Conservation (phyloP, 2,329 filamentous ascomycete species). For the Fusarium burgessii region DNA sequence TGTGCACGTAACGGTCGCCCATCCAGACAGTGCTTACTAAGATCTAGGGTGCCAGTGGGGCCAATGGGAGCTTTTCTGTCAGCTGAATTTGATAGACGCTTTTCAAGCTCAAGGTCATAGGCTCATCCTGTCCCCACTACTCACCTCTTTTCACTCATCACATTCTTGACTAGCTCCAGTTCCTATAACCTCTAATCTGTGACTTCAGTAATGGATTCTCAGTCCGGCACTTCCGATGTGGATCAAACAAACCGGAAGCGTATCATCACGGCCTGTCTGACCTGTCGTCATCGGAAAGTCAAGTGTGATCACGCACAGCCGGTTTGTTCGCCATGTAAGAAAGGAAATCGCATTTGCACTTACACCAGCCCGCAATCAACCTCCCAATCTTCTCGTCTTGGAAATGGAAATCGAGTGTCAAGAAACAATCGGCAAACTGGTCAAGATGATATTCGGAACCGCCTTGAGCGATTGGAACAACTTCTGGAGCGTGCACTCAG, state of each 20-base stretch:
- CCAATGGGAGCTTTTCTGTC: neutral
- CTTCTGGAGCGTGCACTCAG: neutral
- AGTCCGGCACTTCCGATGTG: neutral
- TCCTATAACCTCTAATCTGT: too few species aligned
- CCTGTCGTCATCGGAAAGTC: neutral
- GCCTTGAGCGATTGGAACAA: neutral
- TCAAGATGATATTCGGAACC: neutral
- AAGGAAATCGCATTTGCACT: conserved; percentile 1
- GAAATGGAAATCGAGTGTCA: neutral
- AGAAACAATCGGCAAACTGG: neutral
- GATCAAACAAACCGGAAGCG: neutral
- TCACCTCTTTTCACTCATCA: neutral
- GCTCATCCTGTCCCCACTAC: neutral
- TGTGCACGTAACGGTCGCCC: too few species aligned
- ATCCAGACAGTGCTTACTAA: too few species aligned
- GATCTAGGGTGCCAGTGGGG: neutral
- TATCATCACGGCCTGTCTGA: neutral
- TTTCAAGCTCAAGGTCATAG: neutral
- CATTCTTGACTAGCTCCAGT: neutral
- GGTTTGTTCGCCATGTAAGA: conserved; percentile 4
- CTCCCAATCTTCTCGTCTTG: neutral
- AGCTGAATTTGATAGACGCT: neutral
- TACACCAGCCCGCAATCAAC: neutral
- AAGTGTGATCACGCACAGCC: conserved; percentile 6
- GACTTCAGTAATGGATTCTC: neutral